These are phyloP conservation scores for Lasiosphaeria miniovina DNA, from an alignment of 495 filamentous ascomycete species.

Conservation along the genomic window DNA sequence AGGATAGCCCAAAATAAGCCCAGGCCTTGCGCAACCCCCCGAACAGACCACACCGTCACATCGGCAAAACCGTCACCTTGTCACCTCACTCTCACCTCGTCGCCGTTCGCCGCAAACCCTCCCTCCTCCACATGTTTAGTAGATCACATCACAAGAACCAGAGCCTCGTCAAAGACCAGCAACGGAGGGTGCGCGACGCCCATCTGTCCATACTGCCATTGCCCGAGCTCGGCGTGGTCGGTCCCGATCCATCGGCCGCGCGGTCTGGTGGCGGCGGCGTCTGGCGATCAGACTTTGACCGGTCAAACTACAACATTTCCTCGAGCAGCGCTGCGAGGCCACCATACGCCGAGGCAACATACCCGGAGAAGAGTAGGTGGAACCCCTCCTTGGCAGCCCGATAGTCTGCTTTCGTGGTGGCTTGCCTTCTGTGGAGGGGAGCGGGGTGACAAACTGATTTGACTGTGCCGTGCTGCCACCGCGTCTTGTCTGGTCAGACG, in stretches of 20 bases:
- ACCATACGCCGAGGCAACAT: conserved; percentile 26
- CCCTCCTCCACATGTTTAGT: conserved; percentile 45
- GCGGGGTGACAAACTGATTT: conserved; percentile 1
- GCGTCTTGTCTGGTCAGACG: conserved; percentile 10
- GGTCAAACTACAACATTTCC: conserved; percentile 25
- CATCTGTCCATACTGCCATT: conserved; percentile 32
- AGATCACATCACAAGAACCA: conserved; percentile 42
- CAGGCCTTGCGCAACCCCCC: conserved; percentile 9
- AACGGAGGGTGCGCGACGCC: conserved; percentile 27
- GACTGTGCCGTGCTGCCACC: conserved; percentile 14
- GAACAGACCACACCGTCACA: neutral
- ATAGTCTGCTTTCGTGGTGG: neutral
- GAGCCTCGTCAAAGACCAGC: conserved; percentile 38
- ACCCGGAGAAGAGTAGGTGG: conserved; percentile 47
- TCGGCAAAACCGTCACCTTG: too few relatives aligned
- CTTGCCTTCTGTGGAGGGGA: conserved; percentile 1
- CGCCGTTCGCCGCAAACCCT: conserved; percentile 11
- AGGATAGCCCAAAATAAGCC: conserved; percentile 13
- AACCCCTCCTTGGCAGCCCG: neutral
- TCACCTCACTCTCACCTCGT: conserved; percentile 3
- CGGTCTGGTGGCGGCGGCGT: conserved; percentile 33
- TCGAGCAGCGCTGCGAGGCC: conserved; percentile 27
- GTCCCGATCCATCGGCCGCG: conserved; percentile 34
- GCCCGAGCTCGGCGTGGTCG: conserved; percentile 37
- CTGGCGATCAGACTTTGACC: conserved; percentile 35